These are phyloP conservation scores for Stephania cephalantha DNA, from an alignment of 164 flowering plant species.

Conservation along the genomic window DNA sequence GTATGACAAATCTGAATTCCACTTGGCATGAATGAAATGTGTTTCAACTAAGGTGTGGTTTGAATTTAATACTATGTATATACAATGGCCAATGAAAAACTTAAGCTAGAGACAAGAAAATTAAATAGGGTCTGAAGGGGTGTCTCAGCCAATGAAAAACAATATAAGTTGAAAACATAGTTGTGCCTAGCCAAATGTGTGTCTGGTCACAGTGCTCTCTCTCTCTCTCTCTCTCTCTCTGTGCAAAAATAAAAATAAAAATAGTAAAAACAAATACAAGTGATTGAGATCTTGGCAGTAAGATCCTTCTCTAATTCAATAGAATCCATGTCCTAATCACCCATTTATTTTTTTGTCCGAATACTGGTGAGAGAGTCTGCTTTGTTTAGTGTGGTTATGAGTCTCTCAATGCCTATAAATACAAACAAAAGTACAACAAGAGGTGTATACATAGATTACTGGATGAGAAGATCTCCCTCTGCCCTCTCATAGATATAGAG, in stretches of 20 bases:
- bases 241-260: background rate
- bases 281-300: conserved; percentile 6
- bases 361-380: background rate
- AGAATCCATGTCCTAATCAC: conserved; percentile 11
- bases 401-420: conserved; percentile 1
- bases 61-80: background rate
- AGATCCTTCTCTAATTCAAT: background rate
- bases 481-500: too few relatives aligned
- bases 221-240: background rate
- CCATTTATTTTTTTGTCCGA: background rate
- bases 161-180: background rate
- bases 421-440: background rate
- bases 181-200: background rate
- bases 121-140: background rate
- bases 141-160: background rate
- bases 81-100: background rate
- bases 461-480: background rate
- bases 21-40: background rate
- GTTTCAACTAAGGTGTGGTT: background rate
- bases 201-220: background rate
- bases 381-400: background rate
- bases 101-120: too few relatives aligned
- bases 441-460: background rate
- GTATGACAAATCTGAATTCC: background rate
- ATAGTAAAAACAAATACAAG: background rate